phyloP scores from a whole-genome alignment of 257 asterid genomes.

The Nicotiana attenuata region DNA sequence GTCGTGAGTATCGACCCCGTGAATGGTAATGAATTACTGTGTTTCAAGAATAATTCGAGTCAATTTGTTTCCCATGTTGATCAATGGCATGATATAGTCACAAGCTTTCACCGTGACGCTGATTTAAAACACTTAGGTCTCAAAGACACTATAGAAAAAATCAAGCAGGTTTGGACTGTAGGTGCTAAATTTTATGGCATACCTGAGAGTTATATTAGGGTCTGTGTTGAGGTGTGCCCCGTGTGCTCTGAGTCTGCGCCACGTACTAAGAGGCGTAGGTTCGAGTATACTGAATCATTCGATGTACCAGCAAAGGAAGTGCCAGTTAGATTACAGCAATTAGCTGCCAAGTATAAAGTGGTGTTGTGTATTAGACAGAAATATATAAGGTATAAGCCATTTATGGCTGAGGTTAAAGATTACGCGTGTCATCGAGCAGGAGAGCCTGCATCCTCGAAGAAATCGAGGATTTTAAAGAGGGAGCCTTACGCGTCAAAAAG shows the following conservation, averaged over 20 bases:
- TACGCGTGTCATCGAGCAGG: conserved; percentile 98
- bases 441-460: conserved; percentile 81
- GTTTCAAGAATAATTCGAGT: conserved; percentile 84
- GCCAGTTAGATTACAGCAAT: conserved; percentile 64
- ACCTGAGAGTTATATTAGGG: conserved; percentile 89
- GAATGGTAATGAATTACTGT: conserved; percentile 51
- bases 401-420: conserved; percentile 99
- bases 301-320: conserved; percentile 98
- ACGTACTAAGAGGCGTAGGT: conserved; percentile 80
- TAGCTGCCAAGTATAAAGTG: conserved; percentile 90
- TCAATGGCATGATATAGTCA: conserved; percentile 96
- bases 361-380: conserved; percentile 88
- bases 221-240: conserved; percentile 72
- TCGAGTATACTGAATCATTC: conserved; percentile 85
- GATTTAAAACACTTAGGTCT: conserved; percentile 80
- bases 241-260: conserved; percentile 88
- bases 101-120: conserved; percentile 68
- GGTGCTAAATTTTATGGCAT: conserved; percentile 96
- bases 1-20: conserved; percentile 34
- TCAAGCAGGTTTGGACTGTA: conserved; percentile 96
- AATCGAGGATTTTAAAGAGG: conserved; percentile 62
- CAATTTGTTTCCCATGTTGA: conserved; percentile 80
- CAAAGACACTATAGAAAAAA: conserved; percentile 75
- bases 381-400: conserved; percentile 91
- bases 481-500: conserved; percentile 88